Conservation (phyloP, 768 basidiomycete species). For the Phlegmacium glaucopus region DNA sequence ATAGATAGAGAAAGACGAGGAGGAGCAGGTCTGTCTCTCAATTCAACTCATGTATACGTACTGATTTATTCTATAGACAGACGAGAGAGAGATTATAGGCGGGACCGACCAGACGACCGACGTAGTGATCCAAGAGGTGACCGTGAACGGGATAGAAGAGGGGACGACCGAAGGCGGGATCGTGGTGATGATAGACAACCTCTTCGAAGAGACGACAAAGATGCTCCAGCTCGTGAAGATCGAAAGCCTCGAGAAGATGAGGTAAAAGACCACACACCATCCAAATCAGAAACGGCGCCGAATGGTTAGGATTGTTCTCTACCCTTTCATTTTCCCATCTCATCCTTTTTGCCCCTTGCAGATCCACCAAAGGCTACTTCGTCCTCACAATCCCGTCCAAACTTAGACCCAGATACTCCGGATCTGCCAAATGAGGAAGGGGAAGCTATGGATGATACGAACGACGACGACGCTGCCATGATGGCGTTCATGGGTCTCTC, state of each 20-base stretch:
- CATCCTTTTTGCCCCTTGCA: neutral
- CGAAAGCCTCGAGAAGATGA: conserved; percentile 11
- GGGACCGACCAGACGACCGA: conserved; percentile 40
- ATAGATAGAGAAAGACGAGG: conserved; percentile 21
- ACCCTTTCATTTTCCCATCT: neutral
- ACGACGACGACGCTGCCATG: conserved; percentile 76
- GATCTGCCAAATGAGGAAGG: conserved; percentile 38
- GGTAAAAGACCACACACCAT: conserved; percentile 8
- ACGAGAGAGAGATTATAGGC: conserved; percentile 25
- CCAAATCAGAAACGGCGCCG: conserved; percentile 3
- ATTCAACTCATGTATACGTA: too few species aligned
- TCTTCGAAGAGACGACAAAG: conserved; percentile 31
- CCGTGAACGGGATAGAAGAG: conserved; percentile 35
- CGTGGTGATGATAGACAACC: conserved; percentile 33
- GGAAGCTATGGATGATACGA: conserved; percentile 51
- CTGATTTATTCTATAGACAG: conserved; percentile 12
- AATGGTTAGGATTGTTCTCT: conserved; percentile 10
- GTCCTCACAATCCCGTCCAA: conserved; percentile 21
- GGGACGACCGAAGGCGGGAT: conserved; percentile 29
- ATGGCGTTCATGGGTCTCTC: conserved; percentile 87
- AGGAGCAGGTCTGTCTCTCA: conserved; percentile 5
- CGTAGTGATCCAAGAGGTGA: conserved; percentile 34
- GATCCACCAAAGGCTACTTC: conserved; percentile 14
- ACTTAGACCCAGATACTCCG: conserved; percentile 39
- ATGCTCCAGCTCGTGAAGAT: conserved; percentile 19